Evolutionary conservation across 2,329 filamentous ascomycete species (phyloP).

Genomic region (Emmonsiellopsis sp.): DNA sequence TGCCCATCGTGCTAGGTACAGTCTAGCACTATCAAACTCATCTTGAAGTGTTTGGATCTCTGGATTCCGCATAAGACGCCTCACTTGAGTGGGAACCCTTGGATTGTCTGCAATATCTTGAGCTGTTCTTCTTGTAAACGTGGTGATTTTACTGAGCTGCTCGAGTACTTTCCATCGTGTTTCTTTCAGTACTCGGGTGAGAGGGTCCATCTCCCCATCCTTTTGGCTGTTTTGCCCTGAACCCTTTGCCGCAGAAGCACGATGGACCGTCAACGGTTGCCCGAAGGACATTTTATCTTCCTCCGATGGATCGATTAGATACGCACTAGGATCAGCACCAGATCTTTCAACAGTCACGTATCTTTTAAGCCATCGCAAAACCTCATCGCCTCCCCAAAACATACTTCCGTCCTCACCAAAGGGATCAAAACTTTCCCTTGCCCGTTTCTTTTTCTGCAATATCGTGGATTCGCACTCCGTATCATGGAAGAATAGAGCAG

Average conservation of each 20-base stretch:
- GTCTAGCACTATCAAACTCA: slow-evolving; percentile 90
- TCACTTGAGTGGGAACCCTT: slow-evolving; percentile 79
- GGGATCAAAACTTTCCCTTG: slow-evolving; percentile 78
- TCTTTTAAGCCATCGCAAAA: slow-evolving; percentile 77
- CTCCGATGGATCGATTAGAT: slow-evolving; percentile 75
- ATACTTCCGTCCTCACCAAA: slow-evolving; percentile 71
- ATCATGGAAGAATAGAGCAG: slow-evolving; percentile 94
- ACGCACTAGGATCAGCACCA: slow-evolving; percentile 78
- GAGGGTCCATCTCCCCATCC: slow-evolving; percentile 79
- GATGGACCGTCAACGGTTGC: slow-evolving; percentile 31
- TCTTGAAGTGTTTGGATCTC: slow-evolving; percentile 93
- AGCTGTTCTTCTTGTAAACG: slow-evolving; percentile 83
- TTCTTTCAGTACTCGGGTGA: slow-evolving; percentile 89
- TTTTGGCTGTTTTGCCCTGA: slow-evolving; percentile 22
- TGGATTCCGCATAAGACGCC: slow-evolving; percentile 75
- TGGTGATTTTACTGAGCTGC: slow-evolving; percentile 94
- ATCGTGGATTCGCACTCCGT: slow-evolving; percentile 95
- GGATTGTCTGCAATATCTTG: slow-evolving; percentile 89
- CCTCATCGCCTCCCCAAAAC: slow-evolving; percentile 97
- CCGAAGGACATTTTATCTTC: slow-evolving; percentile 82
- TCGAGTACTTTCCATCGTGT: slow-evolving; percentile 94
- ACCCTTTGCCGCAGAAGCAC: background rate
- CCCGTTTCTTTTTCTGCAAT: slow-evolving; percentile 78
- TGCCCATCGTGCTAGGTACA: slow-evolving; percentile 93
- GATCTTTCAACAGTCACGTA: slow-evolving; percentile 80